Conservation (phyloP, 805 yeast genomes). For the Maudiozyma serrabonitensis region DNA sequence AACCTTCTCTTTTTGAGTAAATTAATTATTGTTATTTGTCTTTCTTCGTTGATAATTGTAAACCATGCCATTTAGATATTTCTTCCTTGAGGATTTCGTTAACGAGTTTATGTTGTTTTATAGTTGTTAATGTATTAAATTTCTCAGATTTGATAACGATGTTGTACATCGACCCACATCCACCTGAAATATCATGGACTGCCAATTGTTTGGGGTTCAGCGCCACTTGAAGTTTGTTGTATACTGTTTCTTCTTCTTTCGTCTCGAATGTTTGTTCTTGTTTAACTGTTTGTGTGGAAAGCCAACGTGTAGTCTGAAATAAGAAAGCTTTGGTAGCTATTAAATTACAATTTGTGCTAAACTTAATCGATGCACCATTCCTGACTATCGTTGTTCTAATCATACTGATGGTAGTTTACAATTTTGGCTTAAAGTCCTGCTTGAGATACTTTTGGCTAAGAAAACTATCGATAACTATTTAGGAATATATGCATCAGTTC, state of each 20-base stretch:
- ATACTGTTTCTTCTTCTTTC: conserved; percentile 51
- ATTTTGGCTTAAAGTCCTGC: no score
- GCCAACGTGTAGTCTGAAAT: no score
- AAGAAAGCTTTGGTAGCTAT: no score
- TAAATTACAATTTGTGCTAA: no score
- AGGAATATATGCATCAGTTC: no score
- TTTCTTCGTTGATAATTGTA: conserved; percentile 66
- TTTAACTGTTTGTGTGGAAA: no score
- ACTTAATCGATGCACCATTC: no score
- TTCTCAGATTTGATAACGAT: conserved; percentile 61
- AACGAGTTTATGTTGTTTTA: conserved; percentile 88
- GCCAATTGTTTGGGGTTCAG: conserved; percentile 53
- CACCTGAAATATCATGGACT: conserved; percentile 83
- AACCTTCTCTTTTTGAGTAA: not conserved
- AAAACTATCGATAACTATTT: no score
- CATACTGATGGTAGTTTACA: no score
- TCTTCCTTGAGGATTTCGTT: conserved; percentile 76
- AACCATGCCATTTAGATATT: conserved; percentile 87
- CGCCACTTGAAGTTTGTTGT: conserved; percentile 40
- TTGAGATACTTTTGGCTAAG: no score
- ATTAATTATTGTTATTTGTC: conserved; percentile 1
- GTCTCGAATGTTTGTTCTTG: conserved; percentile 11
- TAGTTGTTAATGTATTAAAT: conserved; percentile 73
- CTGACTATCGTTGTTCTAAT: no score
- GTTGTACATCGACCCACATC: conserved; percentile 98